phyloP scores from a whole-genome alignment of 441 rosid species.

The Manihot esculenta region DNA sequence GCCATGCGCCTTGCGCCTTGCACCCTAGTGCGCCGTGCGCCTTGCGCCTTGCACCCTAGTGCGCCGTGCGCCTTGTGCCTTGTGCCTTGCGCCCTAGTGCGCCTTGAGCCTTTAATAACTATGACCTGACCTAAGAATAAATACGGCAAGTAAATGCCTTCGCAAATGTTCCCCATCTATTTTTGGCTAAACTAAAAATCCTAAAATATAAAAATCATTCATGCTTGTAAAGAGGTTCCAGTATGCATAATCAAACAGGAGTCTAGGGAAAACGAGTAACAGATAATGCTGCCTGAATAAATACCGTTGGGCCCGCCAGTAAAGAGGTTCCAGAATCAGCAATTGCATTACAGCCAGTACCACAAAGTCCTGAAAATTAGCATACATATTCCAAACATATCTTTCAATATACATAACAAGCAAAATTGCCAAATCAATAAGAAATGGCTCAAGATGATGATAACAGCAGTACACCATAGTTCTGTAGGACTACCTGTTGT shows the following conservation, averaged over 20 bases:
- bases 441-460: background rate
- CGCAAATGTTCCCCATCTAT: background rate
- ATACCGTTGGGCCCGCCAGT: slow-evolving; percentile 78
- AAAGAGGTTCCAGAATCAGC: slow-evolving; percentile 89
- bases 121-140: too few species aligned
- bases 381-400: background rate
- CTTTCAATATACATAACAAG: slow-evolving; percentile 18
- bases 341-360: slow-evolving; percentile 64
- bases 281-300: slow-evolving; percentile 8
- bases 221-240: too few species aligned
- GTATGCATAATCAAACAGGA: slow-evolving; percentile 1
- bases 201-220: background rate
- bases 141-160: background rate
- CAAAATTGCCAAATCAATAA: background rate
- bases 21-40: too few species aligned
- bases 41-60: too few species aligned
- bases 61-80: too few species aligned
- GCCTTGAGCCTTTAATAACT: too few species aligned
- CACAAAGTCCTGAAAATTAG: slow-evolving; percentile 63
- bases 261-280: background rate
- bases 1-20: too few species aligned
- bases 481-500: slow-evolving; percentile 51
- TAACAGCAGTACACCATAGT: background rate
- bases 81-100: too few species aligned
- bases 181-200: background rate